Percentiles rank a stretch among this genome's conserved stretches.
Evolutionary conservation across 2,329 filamentous ascomycete species (phyloP).

Genomic region (Arachnomyces sp.): DNA sequence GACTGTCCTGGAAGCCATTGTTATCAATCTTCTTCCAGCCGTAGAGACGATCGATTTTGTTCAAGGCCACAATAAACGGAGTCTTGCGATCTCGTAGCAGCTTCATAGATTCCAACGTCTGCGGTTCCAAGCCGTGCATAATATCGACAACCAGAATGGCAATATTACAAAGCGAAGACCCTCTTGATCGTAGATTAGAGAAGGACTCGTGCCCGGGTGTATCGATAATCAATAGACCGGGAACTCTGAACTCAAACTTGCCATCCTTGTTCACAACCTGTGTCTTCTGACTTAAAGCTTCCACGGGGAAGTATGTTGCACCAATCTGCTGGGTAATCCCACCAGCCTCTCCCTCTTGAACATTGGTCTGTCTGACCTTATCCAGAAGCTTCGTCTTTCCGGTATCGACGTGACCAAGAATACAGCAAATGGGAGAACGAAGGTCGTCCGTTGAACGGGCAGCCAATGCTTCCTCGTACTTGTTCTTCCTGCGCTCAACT

Average conservation of each 20-base stretch:
- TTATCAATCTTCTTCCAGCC: slow-evolving; percentile 98
- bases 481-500: slow-evolving; percentile 77
- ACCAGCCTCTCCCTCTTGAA: slow-evolving; percentile 97
- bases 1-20: slow-evolving; percentile 92
- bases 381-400: slow-evolving; percentile 99
- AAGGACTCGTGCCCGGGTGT: slow-evolving; percentile 99
- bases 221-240: slow-evolving; percentile 92
- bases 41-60: slow-evolving; percentile 99
- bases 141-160: slow-evolving; percentile 98
- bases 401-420: slow-evolving; percentile 98
- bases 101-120: slow-evolving; percentile 95
- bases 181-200: slow-evolving; percentile 92
- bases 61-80: slow-evolving; percentile 95
- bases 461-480: slow-evolving; percentile 83
- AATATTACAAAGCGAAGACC: slow-evolving; percentile 98
- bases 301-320: slow-evolving; percentile 97
- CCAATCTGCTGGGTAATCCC: slow-evolving; percentile 99
- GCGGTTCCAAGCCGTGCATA: slow-evolving; percentile 97
- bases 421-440: slow-evolving; percentile 97
- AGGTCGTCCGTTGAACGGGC: slow-evolving; percentile 90
- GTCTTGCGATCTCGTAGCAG: slow-evolving; percentile 88
- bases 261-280: slow-evolving; percentile 86
- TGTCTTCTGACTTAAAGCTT: slow-evolving; percentile 87
- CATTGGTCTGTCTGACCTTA: slow-evolving; percentile 97
- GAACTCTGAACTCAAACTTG: slow-evolving; percentile 92